Evolutionary conservation across 345 rosid genomes (phyloP), one percentile per base, ranked within the genome.

Genomic region (Punica granatum): DNA sequence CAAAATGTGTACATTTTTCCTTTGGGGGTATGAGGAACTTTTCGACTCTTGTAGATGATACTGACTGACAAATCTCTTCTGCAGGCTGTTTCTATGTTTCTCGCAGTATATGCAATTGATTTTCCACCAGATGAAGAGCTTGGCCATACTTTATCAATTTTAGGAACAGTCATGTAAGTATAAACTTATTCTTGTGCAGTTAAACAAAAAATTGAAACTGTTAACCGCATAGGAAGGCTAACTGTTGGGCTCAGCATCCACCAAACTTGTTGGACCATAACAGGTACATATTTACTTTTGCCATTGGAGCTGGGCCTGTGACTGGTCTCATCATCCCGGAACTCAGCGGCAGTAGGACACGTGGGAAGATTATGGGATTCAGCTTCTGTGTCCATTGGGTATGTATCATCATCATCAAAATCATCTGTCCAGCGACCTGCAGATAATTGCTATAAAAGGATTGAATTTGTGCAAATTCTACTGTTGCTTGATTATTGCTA

Each of bases 351-450:
- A 74, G 30, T 72, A 82, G 75, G 75, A 83, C 77, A 48, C 90
- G 94, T 18, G 92, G 88, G 71, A 88, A 88, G 85, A 86, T 88
- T 46, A 80, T 84, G 88, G 85, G 90, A 32, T 80, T 86, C 71
- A 86, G 92, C 75, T 80, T 86, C 69, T 88, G 82, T 48, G 91
- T 86, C 73, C 92, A 88, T 75, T 90, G 93, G 97, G 97, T 90
- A 77, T 49, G 80, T 63, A 51, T 44, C 0, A 11, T 26, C 10
- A 13, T 21, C n/a, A 34, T 34, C 6, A 10, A 36, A 7, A 51
- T 37, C 41, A 37, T n/a, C 41, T 37, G 11, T 37, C 11, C 41
- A 37, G 41, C 41, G 5, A 37, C 11, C 11, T 37, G 41, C n/a
- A n/a, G n/a, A n/a, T n/a, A 23, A 18, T 51, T 51, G 58, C 30